Evolutionary conservation across 2,329 filamentous ascomycete species (phyloP), one percentile per base, ranked within the genome.

Genomic region (Penicillium sp.): DNA sequence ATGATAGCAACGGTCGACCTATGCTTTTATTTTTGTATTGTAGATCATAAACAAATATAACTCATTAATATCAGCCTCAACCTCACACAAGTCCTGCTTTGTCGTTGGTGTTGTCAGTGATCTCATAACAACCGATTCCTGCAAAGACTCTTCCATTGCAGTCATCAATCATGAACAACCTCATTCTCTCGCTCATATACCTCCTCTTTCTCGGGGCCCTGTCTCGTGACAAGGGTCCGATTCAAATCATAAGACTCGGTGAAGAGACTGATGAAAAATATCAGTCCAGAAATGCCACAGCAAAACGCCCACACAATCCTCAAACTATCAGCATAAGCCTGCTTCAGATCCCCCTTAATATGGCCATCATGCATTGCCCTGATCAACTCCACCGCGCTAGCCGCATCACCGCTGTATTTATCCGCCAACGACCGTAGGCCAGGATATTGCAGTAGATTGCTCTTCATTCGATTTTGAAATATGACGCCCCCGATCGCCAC

Each of bases 401-500:
- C 81, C 0, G 82, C 81, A 61, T 86, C 80, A 44, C 74, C 73
- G 3, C 78, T 77, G 62, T 80, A 79, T 48, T 74, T 71, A 2
- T 53, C 63, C 1, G 79, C 79, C 38, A 71, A 63, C 11, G 62
- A 60, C 1, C 75, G 77, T 48, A 82, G 76, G 20, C 70, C 67
- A 0, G 77, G 72, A 40, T 76, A 76, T 1, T 65, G 70, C 24
- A 70, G 54, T 35, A 86, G 66, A 56, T 80, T 76, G 46, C 67
- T 69, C 50, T 71, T 71, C 67, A 86, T 80, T 18, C 40, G 50
- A 24, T 50, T 51, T 30, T 88, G 84, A 69, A 88, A 88, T 46
- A 86, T 78, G 42, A 85, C 83, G 2, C 85, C 84, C 2, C 82
- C 81, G 42, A 87, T 75, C 2, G 84, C 83, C 3, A 88, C 81